These are phyloP conservation scores for Solanum clarkiae DNA, from an alignment of 257 asterid genomes.

Conservation along the genomic window DNA sequence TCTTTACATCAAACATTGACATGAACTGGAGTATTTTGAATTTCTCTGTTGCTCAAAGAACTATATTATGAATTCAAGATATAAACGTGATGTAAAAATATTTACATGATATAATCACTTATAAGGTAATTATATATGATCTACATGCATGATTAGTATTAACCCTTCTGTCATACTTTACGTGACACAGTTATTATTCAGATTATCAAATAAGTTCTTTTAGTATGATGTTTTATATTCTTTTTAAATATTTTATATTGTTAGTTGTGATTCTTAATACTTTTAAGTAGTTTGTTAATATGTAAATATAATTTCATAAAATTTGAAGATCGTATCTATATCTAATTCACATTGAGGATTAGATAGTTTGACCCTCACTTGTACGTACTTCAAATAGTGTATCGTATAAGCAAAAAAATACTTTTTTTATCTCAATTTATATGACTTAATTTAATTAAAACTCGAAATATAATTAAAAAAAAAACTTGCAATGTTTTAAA, in stretches of 20 bases:
- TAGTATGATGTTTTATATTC: background rate
- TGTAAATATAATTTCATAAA: background rate
- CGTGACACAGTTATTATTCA: background rate
- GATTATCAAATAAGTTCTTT: background rate
- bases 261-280: background rate
- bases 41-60: rapidly evolving
- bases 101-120: background rate
- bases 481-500: background rate
- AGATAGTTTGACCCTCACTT: background rate
- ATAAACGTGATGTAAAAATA: background rate
- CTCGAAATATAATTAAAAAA: too few species aligned
- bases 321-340: background rate
- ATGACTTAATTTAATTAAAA: background rate
- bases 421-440: background rate
- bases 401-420: background rate
- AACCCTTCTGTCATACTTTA: background rate
- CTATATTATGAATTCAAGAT: background rate
- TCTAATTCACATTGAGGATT: background rate
- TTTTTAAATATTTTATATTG: background rate
- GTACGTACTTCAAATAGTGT: background rate
- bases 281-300: background rate
- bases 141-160: background rate
- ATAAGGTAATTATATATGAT: background rate
- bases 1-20: background rate
- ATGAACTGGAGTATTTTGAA: background rate